Conservation (phyloP, 108 stramenopile genomes). For the Cyclotella kingstonii region DNA sequence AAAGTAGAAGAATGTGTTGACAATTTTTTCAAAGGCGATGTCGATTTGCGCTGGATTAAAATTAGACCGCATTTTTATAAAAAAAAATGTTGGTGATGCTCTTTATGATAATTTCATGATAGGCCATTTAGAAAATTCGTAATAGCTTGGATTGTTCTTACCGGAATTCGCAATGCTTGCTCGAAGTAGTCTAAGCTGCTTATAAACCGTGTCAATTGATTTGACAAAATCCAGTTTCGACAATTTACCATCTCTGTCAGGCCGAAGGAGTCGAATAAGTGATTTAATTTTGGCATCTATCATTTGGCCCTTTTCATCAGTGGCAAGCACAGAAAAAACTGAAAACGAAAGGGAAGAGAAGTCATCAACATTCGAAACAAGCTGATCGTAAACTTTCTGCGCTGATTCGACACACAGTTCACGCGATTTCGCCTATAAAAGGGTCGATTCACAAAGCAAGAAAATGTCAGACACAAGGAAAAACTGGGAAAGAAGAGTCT, state of each 20-base stretch:
- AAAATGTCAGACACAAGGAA: background rate
- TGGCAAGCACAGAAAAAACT: slow-evolving; percentile 46
- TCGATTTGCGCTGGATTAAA: slow-evolving; percentile 54
- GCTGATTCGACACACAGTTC: slow-evolving; percentile 57
- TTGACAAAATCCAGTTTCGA: slow-evolving; percentile 66
- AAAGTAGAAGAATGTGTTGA: slow-evolving; percentile 60
- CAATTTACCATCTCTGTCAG: slow-evolving; percentile 53
- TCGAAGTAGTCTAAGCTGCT: slow-evolving; percentile 54
- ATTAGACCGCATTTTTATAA: background rate
- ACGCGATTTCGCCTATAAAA: slow-evolving; percentile 45
- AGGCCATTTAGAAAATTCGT: background rate
- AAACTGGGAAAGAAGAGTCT: background rate
- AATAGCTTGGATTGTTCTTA: background rate
- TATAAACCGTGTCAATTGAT: slow-evolving; percentile 67
- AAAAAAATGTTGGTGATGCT: background rate
- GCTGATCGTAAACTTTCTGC: slow-evolving; percentile 49
- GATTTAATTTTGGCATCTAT: slow-evolving; percentile 50
- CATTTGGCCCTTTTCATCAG: slow-evolving; percentile 29
- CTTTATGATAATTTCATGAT: slow-evolving; percentile 3
- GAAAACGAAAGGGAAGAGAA: slow-evolving; percentile 47
- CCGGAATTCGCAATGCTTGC: slow-evolving; percentile 59
- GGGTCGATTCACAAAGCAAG: background rate
- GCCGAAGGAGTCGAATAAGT: slow-evolving; percentile 59
- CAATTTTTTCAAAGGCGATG: slow-evolving; percentile 60
- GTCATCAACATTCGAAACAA: slow-evolving; percentile 38